These are phyloP conservation scores for Stachybotrys chartarum DNA, from an alignment of 2,329 filamentous ascomycete genomes.

Conservation along the genomic window DNA sequence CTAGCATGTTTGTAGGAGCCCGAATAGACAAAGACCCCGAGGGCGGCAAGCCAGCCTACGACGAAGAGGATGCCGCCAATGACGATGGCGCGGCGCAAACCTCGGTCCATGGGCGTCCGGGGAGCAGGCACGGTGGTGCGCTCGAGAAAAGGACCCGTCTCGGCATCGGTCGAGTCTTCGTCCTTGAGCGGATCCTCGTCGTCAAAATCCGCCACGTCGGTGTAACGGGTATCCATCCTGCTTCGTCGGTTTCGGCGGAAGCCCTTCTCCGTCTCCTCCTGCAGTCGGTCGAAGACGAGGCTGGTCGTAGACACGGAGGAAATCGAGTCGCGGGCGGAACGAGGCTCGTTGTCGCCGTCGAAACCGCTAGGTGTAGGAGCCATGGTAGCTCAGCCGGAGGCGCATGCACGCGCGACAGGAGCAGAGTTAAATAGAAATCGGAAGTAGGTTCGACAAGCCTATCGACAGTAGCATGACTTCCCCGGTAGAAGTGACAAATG, in stretches of 20 bases:
- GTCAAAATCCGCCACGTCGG: conserved; percentile 29
- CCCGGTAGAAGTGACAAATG: no score
- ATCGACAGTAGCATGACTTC: no score
- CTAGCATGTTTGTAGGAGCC: conserved; percentile 61
- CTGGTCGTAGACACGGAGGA: conserved; percentile 82
- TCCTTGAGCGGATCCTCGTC: conserved; percentile 34
- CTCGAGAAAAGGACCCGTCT: conserved; percentile 46
- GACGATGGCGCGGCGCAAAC: conserved; percentile 55
- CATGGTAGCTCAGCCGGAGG: conserved; percentile 5
- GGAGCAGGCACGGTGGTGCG: conserved; percentile 24
- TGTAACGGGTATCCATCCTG: conserved; percentile 6
- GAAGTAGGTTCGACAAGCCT: no score
- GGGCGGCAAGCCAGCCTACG: conserved; percentile 60
- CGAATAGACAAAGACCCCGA: conserved; percentile 58
- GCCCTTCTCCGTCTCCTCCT: conserved; percentile 41
- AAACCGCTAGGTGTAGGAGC: conserved; percentile 10
- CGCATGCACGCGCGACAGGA: neutral
- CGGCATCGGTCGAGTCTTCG: conserved; percentile 31
- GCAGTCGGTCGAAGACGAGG: conserved; percentile 70
- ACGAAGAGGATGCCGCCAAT: conserved; percentile 54
- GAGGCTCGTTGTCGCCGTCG: conserved; percentile 10
- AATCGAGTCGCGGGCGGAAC: conserved; percentile 47
- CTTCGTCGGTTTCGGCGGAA: conserved; percentile 9
- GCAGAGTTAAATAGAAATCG: no score
- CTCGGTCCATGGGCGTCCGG: conserved; percentile 55